A percentile compares a stretch with the other conserved stretches of the same genome.
These are phyloP conservation scores for Nakaseomyces uthaithaninus DNA, from an alignment of 1,139 yeast species.

Conservation along the genomic window DNA sequence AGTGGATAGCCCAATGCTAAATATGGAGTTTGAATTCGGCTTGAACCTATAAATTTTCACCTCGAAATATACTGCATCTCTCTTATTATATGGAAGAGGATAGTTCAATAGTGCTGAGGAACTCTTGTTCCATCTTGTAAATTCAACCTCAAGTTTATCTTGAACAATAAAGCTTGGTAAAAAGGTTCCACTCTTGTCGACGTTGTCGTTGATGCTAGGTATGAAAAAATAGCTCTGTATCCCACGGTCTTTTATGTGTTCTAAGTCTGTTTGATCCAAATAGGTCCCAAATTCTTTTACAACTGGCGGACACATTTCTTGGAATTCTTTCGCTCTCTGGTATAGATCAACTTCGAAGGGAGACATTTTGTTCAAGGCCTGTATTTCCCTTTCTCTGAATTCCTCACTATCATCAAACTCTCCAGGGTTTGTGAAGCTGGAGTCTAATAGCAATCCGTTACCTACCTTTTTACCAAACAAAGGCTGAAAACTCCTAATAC, in stretches of 20 bases:
- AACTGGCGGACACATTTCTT: conserved; percentile 34
- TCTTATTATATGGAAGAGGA: conserved; percentile 56
- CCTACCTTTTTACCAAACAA: conserved; percentile 23
- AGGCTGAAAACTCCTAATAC: conserved; percentile 15
- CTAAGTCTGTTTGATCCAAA: conserved; percentile 33
- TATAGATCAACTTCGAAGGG: conserved; percentile 33
- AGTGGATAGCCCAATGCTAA: conserved; percentile 74
- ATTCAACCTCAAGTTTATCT: conserved; percentile 55
- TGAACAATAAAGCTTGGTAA: conserved; percentile 42
- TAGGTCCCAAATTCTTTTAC: conserved; percentile 37
- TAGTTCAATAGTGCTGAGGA: conserved; percentile 48
- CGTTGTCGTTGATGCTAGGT: conserved; percentile 35
- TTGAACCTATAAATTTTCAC: conserved; percentile 50
- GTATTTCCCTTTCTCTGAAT: conserved; percentile 28
- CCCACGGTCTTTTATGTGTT: conserved; percentile 42
- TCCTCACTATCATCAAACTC: conserved; percentile 34
- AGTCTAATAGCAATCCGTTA: conserved; percentile 28
- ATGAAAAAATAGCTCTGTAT: conserved; percentile 40
- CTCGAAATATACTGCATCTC: conserved; percentile 64
- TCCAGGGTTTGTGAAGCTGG: conserved; percentile 35
- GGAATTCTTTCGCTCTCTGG: conserved; percentile 34
- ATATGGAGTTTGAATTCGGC: conserved; percentile 34
- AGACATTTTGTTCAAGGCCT: conserved; percentile 32
- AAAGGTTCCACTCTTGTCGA: conserved; percentile 32
- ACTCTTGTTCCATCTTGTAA: conserved; percentile 35